Evolutionary conservation across 2,329 filamentous ascomycete genomes (phyloP).

Genomic region (Beauveria asiatica): DNA sequence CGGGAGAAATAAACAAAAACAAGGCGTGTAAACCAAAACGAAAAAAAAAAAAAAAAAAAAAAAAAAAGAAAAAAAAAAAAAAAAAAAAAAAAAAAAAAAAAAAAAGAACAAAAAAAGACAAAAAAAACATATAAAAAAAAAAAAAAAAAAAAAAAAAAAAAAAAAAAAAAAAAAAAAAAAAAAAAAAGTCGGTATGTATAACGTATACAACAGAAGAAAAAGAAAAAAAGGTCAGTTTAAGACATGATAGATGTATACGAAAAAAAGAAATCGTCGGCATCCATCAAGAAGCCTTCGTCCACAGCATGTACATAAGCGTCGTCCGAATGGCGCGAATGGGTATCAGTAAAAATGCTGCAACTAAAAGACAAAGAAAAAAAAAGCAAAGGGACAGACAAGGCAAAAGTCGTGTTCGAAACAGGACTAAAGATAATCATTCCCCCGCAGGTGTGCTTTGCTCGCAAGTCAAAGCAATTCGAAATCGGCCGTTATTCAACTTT

Average conservation of each 20-base stretch:
- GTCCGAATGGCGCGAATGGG: conserved; percentile 1
- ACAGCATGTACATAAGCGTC: conserved; percentile 10
- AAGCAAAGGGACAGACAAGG: neutral
- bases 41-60: neutral
- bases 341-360: conserved; percentile 6
- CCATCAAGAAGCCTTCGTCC: neutral
- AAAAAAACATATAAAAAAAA: no score
- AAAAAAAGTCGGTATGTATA: no score
- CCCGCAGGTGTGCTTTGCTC: neutral
- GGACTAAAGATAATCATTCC: neutral
- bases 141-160: no score
- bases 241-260: neutral
- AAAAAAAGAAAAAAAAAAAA: neutral
- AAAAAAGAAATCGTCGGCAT: neutral
- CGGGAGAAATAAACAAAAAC: no score
- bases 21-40: no score
- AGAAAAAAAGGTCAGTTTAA: neutral
- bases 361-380: neutral
- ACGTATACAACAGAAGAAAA: neutral
- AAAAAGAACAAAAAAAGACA: no score
- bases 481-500: conserved; percentile 10
- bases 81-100: neutral
- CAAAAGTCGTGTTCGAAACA: neutral
- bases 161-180: no score
- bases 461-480: neutral